Conservation (phyloP, 2,329 filamentous ascomycete genomes). For the Colletotrichum sp. region DNA sequence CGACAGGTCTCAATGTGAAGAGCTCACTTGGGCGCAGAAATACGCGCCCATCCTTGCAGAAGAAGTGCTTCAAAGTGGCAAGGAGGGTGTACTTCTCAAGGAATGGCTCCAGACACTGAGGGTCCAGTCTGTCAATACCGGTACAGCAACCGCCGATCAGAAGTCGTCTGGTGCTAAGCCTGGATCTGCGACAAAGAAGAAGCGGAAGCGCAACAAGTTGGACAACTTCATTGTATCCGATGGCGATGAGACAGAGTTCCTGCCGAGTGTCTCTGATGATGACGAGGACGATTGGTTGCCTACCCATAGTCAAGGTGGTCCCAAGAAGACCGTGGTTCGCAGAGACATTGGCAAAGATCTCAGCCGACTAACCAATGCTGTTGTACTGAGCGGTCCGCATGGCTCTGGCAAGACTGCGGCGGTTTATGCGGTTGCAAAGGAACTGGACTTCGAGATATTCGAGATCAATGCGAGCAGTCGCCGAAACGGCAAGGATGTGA, state of each 20-base stretch:
- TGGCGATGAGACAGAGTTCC: slow-evolving; percentile 73
- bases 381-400: slow-evolving; percentile 88
- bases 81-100: slow-evolving; percentile 72
- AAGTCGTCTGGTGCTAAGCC: slow-evolving; percentile 30
- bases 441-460: slow-evolving; percentile 92
- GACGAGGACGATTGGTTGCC: slow-evolving; percentile 42
- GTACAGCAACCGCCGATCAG: slow-evolving; percentile 41
- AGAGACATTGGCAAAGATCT: slow-evolving; percentile 47
- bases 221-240: slow-evolving; percentile 83
- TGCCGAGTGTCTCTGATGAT: slow-evolving; percentile 73
- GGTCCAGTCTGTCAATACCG: slow-evolving; percentile 77
- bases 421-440: slow-evolving; percentile 89
- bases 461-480: slow-evolving; percentile 89
- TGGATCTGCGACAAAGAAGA: slow-evolving; percentile 54
- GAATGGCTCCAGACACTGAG: slow-evolving; percentile 83
- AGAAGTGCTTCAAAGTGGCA: slow-evolving; percentile 77
- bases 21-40: slow-evolving; percentile 78
- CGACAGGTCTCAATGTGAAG: slow-evolving; percentile 79
- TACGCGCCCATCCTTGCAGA: slow-evolving; percentile 75
- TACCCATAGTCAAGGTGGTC: slow-evolving; percentile 44
- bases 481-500: slow-evolving; percentile 85
- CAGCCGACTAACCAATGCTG: slow-evolving; percentile 69
- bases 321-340: slow-evolving; percentile 61
- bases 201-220: slow-evolving; percentile 74
- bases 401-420: slow-evolving; percentile 94